Evolutionary conservation across 2,329 filamentous ascomycete species (phyloP).

Genomic region (Stylonectria norvegica): DNA sequence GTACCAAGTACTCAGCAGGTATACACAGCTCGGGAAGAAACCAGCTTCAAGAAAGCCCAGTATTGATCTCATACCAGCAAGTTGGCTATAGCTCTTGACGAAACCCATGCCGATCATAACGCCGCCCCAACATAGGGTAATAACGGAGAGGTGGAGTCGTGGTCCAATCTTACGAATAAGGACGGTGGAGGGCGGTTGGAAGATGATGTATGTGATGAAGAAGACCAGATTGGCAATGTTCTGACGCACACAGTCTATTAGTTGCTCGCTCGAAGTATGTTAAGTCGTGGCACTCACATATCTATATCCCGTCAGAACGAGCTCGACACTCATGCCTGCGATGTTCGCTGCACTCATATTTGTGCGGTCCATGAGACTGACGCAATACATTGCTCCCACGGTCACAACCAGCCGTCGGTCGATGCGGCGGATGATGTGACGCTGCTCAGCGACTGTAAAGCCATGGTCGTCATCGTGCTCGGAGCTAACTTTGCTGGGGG

Average conservation of each 20-base stretch:
- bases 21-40: constrained; percentile 69
- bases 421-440: constrained; percentile 64
- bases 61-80: constrained; percentile 55
- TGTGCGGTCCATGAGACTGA: constrained; percentile 74
- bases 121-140: constrained; percentile 57
- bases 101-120: constrained; percentile 67
- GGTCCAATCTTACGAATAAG: constrained; percentile 65
- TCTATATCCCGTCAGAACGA: constrained; percentile 44
- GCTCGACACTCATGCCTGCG: constrained; percentile 57
- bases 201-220: constrained; percentile 69
- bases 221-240: constrained; percentile 70
- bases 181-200: constrained; percentile 69
- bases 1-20: constrained; percentile 72
- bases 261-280: fast-evolving
- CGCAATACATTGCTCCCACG: constrained; percentile 66
- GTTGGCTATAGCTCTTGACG: constrained; percentile 45
- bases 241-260: constrained; percentile 31
- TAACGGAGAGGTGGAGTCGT: constrained; percentile 50
- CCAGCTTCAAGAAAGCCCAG: constrained; percentile 66
- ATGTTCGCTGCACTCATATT: constrained; percentile 72
- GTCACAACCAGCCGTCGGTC: constrained; percentile 63
- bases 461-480: constrained; percentile 35
- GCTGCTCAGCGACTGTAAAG: constrained; percentile 61
- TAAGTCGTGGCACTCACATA: constrained; percentile 35
- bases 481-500: constrained; percentile 21